Evolutionary conservation across 148 eudicot species (phyloP).

Genomic region (Pouteria glomerata): DNA sequence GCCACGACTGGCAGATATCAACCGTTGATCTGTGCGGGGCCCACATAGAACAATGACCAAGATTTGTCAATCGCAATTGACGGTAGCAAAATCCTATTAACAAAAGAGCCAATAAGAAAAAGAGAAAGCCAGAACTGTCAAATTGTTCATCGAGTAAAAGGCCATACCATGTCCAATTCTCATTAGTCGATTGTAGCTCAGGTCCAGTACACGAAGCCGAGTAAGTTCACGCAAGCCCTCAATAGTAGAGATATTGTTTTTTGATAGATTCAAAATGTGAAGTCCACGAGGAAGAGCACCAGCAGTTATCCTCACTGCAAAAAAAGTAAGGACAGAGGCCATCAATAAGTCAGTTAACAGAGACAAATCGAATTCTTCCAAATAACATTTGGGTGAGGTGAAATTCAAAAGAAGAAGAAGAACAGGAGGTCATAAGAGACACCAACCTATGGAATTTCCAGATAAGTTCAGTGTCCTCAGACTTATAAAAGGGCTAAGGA

Average conservation of each 20-base stretch:
- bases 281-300: conserved; percentile 96
- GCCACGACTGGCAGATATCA: no score
- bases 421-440: background rate
- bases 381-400: no score
- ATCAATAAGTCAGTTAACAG: background rate
- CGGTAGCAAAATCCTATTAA: no score
- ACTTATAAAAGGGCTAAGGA: conserved; percentile 80
- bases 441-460: conserved; percentile 85
- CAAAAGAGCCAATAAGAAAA: conserved; percentile 2
- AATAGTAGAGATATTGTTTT: conserved; percentile 73
- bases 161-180: conserved; percentile 92
- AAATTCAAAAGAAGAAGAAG: no score
- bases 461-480: conserved; percentile 78
- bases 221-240: conserved; percentile 95
- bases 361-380: no score
- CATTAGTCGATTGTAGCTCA: conserved; percentile 82
- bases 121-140: background rate
- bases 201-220: conserved; percentile 82
- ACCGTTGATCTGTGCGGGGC: no score
- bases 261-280: conserved; percentile 78
- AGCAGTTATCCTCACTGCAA: conserved; percentile 73
- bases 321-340: background rate
- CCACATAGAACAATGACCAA: no score
- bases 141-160: background rate
- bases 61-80: no score